Percentiles rank a stretch among this genome's conserved stretches.
Conservation (phyloP, 345 rosid species). For the Salix udensis region DNA sequence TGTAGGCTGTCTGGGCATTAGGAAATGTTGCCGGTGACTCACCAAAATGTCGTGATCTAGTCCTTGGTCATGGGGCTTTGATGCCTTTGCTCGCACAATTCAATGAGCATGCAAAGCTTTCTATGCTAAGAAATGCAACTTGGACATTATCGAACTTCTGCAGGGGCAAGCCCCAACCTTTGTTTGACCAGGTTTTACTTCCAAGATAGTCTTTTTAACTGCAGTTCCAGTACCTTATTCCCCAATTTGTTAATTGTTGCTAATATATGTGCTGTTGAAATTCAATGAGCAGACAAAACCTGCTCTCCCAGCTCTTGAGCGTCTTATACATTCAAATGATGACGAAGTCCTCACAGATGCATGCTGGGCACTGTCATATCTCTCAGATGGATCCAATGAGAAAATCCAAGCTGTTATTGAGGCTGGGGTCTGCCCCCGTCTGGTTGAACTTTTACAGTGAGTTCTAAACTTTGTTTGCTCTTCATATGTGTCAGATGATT, state of each 20-base stretch:
- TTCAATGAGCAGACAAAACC: constrained; percentile 24
- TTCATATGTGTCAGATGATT: not conserved
- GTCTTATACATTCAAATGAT: constrained; percentile 23
- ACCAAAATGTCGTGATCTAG: constrained; percentile 29
- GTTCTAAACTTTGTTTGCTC: not conserved
- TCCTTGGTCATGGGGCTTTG: constrained; percentile 25
- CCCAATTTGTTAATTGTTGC: not conserved
- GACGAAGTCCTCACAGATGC: constrained; percentile 31
- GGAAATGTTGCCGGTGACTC: constrained; percentile 36
- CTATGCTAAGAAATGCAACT: constrained; percentile 32
- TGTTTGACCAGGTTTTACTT: constrained; percentile 27
- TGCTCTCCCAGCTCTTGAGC: constrained; percentile 24
- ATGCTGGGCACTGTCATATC: constrained; percentile 35
- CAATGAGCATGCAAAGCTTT: constrained; percentile 28
- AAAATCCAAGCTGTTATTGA: constrained; percentile 35
- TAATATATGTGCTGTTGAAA: not conserved
- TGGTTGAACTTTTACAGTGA: constrained; percentile 24
- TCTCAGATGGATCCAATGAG: constrained; percentile 31
- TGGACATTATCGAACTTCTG: constrained; percentile 33
- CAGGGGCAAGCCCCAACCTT: constrained; percentile 37
- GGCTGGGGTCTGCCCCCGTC: constrained; percentile 21
- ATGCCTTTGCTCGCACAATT: constrained; percentile 24
- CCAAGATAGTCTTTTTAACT: not conserved
- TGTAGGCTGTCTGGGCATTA: constrained; percentile 33
- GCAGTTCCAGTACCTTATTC: not conserved